A percentile compares a stretch with the other conserved stretches of the same genome.
phyloP scores from a whole-genome alignment of 2,329 filamentous ascomycete species.

The Fusarium scirpi region DNA sequence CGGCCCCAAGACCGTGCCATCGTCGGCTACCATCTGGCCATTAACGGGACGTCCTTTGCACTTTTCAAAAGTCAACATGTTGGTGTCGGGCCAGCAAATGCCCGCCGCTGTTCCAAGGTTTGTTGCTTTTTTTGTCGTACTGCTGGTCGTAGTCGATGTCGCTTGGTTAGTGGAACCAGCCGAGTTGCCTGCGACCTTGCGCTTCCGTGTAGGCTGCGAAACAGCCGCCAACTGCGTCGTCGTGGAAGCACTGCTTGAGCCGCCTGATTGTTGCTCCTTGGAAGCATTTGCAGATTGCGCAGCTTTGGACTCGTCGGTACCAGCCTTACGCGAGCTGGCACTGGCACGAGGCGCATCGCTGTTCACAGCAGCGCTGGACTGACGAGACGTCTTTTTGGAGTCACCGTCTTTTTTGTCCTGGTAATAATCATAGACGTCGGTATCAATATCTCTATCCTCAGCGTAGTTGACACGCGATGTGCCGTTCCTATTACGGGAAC shows the following conservation, averaged over 20 bases:
- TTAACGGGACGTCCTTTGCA: slow-evolving; percentile 76
- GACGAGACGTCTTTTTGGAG: slow-evolving; percentile 67
- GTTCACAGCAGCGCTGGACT: slow-evolving; percentile 56
- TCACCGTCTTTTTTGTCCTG: slow-evolving; percentile 67
- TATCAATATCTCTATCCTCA: slow-evolving; percentile 90
- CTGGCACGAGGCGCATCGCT: slow-evolving; percentile 51
- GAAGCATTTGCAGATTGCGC: slow-evolving; percentile 51
- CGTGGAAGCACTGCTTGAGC: slow-evolving; percentile 46
- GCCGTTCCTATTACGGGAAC: slow-evolving; percentile 88
- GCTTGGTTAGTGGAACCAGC: slow-evolving; percentile 42
- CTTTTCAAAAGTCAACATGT: slow-evolving; percentile 89
- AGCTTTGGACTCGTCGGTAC: slow-evolving; percentile 56
- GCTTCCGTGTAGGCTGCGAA: slow-evolving; percentile 77
- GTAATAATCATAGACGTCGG: slow-evolving; percentile 81
- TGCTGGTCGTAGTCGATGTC: slow-evolving; percentile 37
- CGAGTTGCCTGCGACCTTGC: slow-evolving; percentile 74
- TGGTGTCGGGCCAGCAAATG: slow-evolving; percentile 71
- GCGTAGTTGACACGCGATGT: slow-evolving; percentile 91
- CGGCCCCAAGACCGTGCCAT: slow-evolving; percentile 83
- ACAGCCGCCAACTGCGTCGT: slow-evolving; percentile 64
- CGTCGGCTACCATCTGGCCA: slow-evolving; percentile 86
- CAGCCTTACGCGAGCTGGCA: slow-evolving; percentile 58
- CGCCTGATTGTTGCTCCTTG: slow-evolving; percentile 52
- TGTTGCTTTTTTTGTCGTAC: slow-evolving; percentile 40
- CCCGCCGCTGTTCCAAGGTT: slow-evolving; percentile 53